Conservation (phyloP, 2,329 filamentous ascomycete genomes). For the Colletotrichum neosansevieriae region DNA sequence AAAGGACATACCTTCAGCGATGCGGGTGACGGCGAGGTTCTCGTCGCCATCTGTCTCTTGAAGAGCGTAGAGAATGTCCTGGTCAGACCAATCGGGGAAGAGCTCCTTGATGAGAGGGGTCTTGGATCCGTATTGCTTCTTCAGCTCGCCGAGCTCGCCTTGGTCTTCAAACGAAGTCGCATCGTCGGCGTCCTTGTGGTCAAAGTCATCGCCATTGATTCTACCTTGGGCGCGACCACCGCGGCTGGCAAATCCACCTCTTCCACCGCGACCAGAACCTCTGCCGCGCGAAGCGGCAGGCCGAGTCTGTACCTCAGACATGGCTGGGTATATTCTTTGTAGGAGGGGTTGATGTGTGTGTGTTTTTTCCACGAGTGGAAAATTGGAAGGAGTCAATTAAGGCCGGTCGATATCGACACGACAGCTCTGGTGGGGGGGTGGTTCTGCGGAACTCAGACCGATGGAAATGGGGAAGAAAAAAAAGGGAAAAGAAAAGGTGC, state of each 20-base stretch:
- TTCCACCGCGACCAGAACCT: conserved; percentile 88
- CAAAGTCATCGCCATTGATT: conserved; percentile 78
- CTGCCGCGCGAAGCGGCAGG: conserved; percentile 87
- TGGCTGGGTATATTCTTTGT: conserved; percentile 53
- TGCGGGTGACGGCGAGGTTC: conserved; percentile 79
- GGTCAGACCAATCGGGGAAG: conserved; percentile 95
- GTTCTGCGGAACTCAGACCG: conserved; percentile 44
- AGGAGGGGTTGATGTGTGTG: conserved; percentile 13
- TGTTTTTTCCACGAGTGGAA: conserved; percentile 38
- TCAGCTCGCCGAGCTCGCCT: conserved; percentile 90
- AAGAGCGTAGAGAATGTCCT: conserved; percentile 92
- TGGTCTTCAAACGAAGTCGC: conserved; percentile 77
- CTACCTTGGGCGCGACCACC: conserved; percentile 73
- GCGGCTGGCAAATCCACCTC: conserved; percentile 80
- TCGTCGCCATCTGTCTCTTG: conserved; percentile 88
- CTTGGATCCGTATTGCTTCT: conserved; percentile 87
- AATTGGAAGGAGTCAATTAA: conserved; percentile 38
- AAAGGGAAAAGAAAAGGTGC: conserved; percentile 44
- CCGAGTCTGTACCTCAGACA: conserved; percentile 96
- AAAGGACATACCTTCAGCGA: conserved; percentile 75
- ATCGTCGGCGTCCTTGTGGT: conserved; percentile 69
- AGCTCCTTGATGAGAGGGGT: conserved; percentile 88
- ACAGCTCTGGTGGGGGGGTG: conserved; percentile 38
- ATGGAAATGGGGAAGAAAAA: conserved; percentile 40
- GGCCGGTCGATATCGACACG: conserved; percentile 39